phyloP scores from a whole-genome alignment of 2,329 filamentous ascomycete species.

The Cercospora brassicicola region DNA sequence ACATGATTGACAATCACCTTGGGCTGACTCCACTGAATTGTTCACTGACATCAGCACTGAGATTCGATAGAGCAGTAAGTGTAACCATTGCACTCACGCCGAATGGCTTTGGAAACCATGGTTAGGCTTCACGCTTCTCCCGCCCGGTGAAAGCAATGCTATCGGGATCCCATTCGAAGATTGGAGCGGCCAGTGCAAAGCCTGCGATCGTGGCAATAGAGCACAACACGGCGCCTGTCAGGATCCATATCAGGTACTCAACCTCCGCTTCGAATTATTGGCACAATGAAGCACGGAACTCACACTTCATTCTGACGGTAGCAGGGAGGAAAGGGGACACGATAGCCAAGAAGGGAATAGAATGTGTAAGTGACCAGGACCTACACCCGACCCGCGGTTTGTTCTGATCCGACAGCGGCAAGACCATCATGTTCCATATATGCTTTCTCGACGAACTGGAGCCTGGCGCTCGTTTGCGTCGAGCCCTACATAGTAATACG shows the following conservation, averaged over 20 bases:
- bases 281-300: not conserved
- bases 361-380: not conserved
- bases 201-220: not conserved
- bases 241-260: not conserved
- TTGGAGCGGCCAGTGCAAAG: not conserved
- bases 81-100: not conserved
- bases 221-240: not conserved
- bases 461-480: not conserved
- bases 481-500: not conserved
- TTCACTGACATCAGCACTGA: not conserved
- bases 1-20: not conserved
- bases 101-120: too few relatives aligned
- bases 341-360: not conserved
- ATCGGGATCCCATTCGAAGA: not conserved
- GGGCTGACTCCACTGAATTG: not conserved
- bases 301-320: not conserved
- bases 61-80: not conserved
- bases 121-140: not conserved
- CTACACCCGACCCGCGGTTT: not conserved
- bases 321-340: not conserved
- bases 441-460: not conserved
- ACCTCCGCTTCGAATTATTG: not conserved
- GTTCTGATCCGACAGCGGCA: not conserved
- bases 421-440: not conserved
- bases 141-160: not conserved